These are phyloP conservation scores for Aspergillus nomiae DNA, from an alignment of 2,329 filamentous ascomycete genomes.

Conservation along the genomic window DNA sequence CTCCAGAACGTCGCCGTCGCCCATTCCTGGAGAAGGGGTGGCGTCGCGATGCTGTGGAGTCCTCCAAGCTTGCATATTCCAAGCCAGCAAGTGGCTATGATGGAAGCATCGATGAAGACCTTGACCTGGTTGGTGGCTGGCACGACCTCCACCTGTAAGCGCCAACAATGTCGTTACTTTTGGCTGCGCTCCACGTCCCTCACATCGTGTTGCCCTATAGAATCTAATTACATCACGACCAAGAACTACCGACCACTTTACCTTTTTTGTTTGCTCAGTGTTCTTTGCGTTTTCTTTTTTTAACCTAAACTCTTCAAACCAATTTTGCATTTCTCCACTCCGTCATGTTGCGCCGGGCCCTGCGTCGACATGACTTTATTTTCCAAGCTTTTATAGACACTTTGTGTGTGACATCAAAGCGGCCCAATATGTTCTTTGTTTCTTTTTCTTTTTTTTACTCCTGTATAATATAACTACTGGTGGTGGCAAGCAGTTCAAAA, in stretches of 20 bases:
- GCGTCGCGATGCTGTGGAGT: slow-evolving; percentile 44
- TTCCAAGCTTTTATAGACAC: slow-evolving; percentile 20
- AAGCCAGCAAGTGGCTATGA: slow-evolving; percentile 51
- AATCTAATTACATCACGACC: slow-evolving; percentile 13
- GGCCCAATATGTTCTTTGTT: slow-evolving; percentile 17
- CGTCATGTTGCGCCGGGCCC: not conserved
- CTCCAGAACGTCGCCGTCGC: slow-evolving; percentile 38
- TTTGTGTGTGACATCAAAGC: slow-evolving; percentile 15
- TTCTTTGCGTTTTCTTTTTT: slow-evolving; percentile 1
- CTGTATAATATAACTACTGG: slow-evolving; percentile 26
- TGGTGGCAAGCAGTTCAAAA: slow-evolving; percentile 23
- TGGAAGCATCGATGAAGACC: slow-evolving; percentile 63
- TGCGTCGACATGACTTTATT: slow-evolving; percentile 1
- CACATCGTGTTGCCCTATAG: slow-evolving; percentile 21
- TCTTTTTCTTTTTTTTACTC: slow-evolving; percentile 14
- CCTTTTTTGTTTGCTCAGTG: slow-evolving; percentile 6
- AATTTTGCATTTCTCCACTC: slow-evolving; percentile 10
- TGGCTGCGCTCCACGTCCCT: slow-evolving; percentile 15
- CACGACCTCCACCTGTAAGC: slow-evolving; percentile 66
- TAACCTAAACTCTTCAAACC: not conserved
- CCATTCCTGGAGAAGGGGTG: slow-evolving; percentile 49
- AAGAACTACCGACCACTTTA: slow-evolving; percentile 2
- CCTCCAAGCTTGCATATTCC: slow-evolving; percentile 33
- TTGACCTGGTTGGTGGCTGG: slow-evolving; percentile 96
- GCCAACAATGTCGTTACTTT: slow-evolving; percentile 2